Conservation (phyloP, 2,329 filamentous ascomycete species). For the Knoxdaviesia proteae region DNA sequence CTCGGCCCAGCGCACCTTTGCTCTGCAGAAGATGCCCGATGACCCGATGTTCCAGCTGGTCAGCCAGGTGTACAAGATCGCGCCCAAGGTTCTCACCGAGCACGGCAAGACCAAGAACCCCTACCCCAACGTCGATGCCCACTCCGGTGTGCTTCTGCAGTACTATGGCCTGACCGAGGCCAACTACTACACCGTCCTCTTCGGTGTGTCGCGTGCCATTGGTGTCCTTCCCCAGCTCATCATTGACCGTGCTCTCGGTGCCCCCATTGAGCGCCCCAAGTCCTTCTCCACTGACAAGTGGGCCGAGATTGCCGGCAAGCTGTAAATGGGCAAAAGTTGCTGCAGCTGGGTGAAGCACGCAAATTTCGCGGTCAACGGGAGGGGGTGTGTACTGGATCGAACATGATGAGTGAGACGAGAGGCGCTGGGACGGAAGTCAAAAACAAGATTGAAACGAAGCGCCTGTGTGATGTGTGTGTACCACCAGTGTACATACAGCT, state of each 20-base stretch:
- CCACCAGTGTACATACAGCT: no score
- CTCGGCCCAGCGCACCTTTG: conserved; percentile 94
- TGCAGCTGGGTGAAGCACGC: no score
- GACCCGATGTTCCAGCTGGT: conserved; percentile 99
- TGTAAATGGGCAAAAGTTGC: conserved; percentile 34
- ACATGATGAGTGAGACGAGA: no score
- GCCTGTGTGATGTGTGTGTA: no score
- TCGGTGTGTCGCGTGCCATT: conserved; percentile 93
- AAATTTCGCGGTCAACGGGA: no score
- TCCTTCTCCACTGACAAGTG: conserved; percentile 95
- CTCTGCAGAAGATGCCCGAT: conserved; percentile 75
- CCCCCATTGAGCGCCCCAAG: conserved; percentile 97
- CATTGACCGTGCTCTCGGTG: conserved; percentile 93
- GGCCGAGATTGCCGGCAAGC: conserved; percentile 79
- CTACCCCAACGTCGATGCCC: conserved; percentile 94
- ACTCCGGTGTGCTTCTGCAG: conserved; percentile 97
- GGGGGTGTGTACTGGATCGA: no score
- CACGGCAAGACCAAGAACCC: conserved; percentile 99
- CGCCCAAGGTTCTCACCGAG: conserved; percentile 90
- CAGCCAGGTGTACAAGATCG: conserved; percentile 99
- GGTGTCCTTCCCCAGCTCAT: conserved; percentile 98
- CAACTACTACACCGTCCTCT: conserved; percentile 99
- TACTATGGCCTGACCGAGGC: conserved; percentile 98
- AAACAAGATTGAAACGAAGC: no score
- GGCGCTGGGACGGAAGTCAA: no score